These are phyloP conservation scores for Neonectria magnoliae DNA, from an alignment of 2,329 filamentous ascomycete species.

Conservation along the genomic window DNA sequence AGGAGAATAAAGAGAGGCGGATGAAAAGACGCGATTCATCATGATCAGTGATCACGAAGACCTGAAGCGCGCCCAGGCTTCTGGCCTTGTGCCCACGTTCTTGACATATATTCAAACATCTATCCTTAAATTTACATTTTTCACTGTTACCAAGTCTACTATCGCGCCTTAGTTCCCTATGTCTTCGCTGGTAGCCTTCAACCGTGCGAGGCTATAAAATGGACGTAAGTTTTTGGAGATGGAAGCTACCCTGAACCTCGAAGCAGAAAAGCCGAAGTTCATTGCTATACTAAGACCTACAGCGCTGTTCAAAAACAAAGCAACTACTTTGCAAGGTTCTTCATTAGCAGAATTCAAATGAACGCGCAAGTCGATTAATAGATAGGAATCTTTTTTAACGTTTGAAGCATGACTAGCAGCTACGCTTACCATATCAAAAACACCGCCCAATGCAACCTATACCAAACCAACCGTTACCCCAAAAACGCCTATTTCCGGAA, in stretches of 20 bases:
- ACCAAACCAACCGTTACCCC: slow-evolving; percentile 20
- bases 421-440: slow-evolving; percentile 20
- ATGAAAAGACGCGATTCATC: neutral
- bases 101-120: no score
- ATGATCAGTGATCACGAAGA: no score
- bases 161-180: no score
- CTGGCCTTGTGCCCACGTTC: no score
- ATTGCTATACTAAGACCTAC: neutral
- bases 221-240: no score
- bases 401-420: slow-evolving; percentile 28
- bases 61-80: no score
- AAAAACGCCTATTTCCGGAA: slow-evolving; percentile 33
- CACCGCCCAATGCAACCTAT: slow-evolving; percentile 34
- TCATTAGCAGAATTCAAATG: neutral
- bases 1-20: neutral
- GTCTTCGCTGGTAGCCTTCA: no score
- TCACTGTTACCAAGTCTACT: no score
- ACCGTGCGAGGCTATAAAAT: no score
- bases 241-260: neutral
- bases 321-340: neutral
- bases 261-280: neutral
- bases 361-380: neutral
- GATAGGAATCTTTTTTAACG: slow-evolving; percentile 8
- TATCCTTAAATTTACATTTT: no score
- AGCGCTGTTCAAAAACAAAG: neutral